Evolutionary conservation across 805 yeast genomes (phyloP).

Genomic region (Kuraishia hungarica): DNA sequence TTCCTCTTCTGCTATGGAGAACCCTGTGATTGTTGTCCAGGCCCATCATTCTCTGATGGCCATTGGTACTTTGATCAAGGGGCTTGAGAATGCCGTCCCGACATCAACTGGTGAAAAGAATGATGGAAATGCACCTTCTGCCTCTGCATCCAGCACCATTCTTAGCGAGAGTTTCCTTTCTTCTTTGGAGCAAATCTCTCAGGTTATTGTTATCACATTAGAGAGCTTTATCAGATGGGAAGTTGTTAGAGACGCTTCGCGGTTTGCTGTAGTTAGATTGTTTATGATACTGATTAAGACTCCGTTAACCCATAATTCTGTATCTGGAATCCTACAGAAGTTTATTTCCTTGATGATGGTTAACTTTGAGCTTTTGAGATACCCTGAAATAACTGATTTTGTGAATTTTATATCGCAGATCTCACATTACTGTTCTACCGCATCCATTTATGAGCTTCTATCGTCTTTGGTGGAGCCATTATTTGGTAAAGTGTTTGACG

Average conservation of each 20-base stretch:
- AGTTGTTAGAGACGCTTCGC: slow-evolving; percentile 72
- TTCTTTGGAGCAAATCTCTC: slow-evolving; percentile 38
- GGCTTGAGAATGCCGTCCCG: slow-evolving; percentile 46
- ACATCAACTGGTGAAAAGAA: not conserved
- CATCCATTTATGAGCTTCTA: slow-evolving; percentile 64
- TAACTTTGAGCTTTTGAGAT: slow-evolving; percentile 45
- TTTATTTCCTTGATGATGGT: slow-evolving; percentile 60
- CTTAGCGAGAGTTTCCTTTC: slow-evolving; percentile 22
- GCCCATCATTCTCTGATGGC: slow-evolving; percentile 86
- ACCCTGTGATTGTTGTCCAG: slow-evolving; percentile 47
- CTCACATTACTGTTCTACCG: slow-evolving; percentile 63
- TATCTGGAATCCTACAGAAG: slow-evolving; percentile 48
- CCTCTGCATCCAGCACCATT: slow-evolving; percentile 7
- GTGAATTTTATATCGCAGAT: slow-evolving; percentile 83
- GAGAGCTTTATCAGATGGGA: slow-evolving; percentile 64
- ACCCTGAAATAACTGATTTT: slow-evolving; percentile 70
- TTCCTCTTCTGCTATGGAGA: slow-evolving; percentile 22
- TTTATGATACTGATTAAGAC: slow-evolving; percentile 58
- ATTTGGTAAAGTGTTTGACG: slow-evolving; percentile 48
- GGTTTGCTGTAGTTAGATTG: slow-evolving; percentile 82
- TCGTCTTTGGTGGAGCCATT: slow-evolving; percentile 72
- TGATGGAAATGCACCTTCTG: not conserved
- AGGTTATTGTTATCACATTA: slow-evolving; percentile 75
- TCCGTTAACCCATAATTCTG: slow-evolving; percentile 34
- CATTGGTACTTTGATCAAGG: slow-evolving; percentile 83